A percentile compares a stretch with the other conserved stretches of the same genome.
Evolutionary conservation across 805 yeast species (phyloP).

Genomic region (Kluyveromyces nonfermentans): DNA sequence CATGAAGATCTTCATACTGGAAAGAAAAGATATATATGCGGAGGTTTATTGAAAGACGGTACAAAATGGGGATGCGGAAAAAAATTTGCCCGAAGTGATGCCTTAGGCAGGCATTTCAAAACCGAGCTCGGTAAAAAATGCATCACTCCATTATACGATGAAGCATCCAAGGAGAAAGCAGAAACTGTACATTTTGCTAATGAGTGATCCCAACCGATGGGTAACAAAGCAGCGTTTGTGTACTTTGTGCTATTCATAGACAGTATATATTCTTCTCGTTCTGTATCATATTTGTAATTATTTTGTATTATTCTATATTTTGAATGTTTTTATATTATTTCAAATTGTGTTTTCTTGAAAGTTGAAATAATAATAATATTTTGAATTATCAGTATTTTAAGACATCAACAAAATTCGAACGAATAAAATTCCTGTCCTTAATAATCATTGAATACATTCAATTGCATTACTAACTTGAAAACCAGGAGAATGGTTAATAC

Average conservation of each 20-base stretch:
- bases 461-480: too few species aligned
- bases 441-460: too few species aligned
- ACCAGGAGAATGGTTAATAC: neutral
- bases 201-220: neutral
- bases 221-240: neutral
- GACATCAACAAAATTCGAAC: neutral
- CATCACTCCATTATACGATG: constrained; percentile 57
- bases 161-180: constrained; percentile 31
- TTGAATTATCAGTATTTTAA: neutral
- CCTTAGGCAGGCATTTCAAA: constrained; percentile 66
- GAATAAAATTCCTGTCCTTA: neutral
- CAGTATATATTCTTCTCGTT: neutral
- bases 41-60: constrained; percentile 52
- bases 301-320: neutral
- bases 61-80: constrained; percentile 72
- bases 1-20: constrained; percentile 73
- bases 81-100: constrained; percentile 72
- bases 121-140: constrained; percentile 73
- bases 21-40: constrained; percentile 64
- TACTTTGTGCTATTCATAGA: neutral
- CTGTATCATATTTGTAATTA: neutral
- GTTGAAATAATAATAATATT: neutral
- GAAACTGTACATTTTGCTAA: neutral
- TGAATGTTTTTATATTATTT: too few species aligned
- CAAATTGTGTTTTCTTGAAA: neutral